Evolutionary conservation across 2,329 filamentous ascomycete genomes (phyloP).

Genomic region (Dactylellina cionopaga): DNA sequence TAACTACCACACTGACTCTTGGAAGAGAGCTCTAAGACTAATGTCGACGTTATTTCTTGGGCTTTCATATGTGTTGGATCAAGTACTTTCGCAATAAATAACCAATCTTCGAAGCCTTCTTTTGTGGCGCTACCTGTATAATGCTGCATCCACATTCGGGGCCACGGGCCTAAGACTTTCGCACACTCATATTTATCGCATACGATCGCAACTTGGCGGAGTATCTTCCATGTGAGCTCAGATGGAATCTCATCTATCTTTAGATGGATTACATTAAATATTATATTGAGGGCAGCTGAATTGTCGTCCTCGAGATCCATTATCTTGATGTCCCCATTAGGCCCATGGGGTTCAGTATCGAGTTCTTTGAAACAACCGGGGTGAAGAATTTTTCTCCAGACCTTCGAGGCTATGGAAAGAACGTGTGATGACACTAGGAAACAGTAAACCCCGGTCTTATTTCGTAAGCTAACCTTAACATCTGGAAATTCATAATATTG

Average conservation of each 20-base stretch:
- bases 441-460: neutral
- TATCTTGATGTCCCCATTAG: neutral
- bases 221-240: neutral
- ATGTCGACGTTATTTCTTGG: neutral
- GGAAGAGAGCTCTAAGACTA: conserved; percentile 8
- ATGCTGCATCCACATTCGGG: conserved; percentile 9
- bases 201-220: neutral
- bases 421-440: conserved; percentile 16
- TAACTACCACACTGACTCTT: conserved; percentile 16
- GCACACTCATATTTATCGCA: conserved; percentile 11
- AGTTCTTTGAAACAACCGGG: neutral
- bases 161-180: conserved; percentile 3
- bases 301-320: conserved; percentile 12
- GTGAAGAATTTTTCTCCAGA: neutral
- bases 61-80: conserved; percentile 4
- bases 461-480: conserved; percentile 1
- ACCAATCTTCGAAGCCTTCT: conserved; percentile 11
- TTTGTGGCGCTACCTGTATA: neutral
- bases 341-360: neutral
- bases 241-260: neutral
- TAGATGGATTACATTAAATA: conserved; percentile 12
- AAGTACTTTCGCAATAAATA: neutral
- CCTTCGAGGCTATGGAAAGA: conserved; percentile 2
- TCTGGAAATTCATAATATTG: conserved; percentile 7
- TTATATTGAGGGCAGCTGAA: neutral